Evolutionary conservation across 2,329 filamentous ascomycete species (phyloP), one percentile per base, ranked within the genome.

Genomic region (Camillea tinctor): DNA sequence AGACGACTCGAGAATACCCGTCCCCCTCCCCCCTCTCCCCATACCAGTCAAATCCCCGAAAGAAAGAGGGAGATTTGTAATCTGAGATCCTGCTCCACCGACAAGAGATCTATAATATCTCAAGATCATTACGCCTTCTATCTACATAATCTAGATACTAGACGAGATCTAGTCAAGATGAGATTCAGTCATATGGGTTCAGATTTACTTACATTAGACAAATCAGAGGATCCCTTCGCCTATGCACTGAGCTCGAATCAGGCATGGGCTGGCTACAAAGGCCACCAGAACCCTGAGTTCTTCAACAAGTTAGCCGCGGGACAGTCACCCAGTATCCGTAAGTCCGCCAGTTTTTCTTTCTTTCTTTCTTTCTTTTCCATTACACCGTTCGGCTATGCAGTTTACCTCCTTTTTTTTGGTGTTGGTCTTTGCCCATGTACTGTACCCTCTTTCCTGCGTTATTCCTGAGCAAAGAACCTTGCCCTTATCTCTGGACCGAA

Each of bases 201-300:
- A 23, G 53, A 36, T 20, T 65, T 58, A 53, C 69, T 71, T 67
- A 71, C 66, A 58, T 70, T 69, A 64, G 60, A 44, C 49, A 20
- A 60, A 64, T 49, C 71, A 79, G 77, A 80, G 79, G 85, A 89
- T 75, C 77, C 80, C 61, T 88, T 88, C 70, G 77, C 83, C 66
- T 83, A 84, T 70, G 86, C 87, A 62, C 75, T 93, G 68, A 82
- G 83, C 76, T 85, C 83, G 68, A 93, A 93, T 78, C 84, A 85
- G 65, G 81, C 86, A 66, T 93, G 89, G 88, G 87, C 88, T 44
- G 79, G 82, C 60, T 84, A 88, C 68, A 88, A 87, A 65, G 76
- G 81, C 54, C 80, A 86, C 64, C 81, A 87, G 68, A 86, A 93
- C 65, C 89, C 91, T 1, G 80, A 85, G 17, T 88, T 92, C 77